A percentile compares a stretch with the other conserved stretches of the same genome.
These are phyloP conservation scores for Fomitopsis betulina DNA, from an alignment of 1,284 basidiomycete species.

Conservation along the genomic window DNA sequence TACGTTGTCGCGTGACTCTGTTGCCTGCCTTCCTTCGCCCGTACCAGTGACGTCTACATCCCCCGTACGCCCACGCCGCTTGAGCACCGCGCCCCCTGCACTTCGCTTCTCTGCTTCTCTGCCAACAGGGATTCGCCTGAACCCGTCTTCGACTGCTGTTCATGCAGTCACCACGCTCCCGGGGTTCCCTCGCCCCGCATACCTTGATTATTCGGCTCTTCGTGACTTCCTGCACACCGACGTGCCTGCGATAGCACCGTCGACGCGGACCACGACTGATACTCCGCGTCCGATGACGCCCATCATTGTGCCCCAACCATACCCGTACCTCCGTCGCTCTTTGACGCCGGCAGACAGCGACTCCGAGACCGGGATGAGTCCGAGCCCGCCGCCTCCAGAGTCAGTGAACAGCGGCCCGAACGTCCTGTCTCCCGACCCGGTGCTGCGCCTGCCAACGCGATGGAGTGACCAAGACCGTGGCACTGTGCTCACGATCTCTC, in stretches of 20 bases:
- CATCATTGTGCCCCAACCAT: constrained; percentile 14
- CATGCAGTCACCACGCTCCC: constrained; percentile 7
- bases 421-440: constrained; percentile 32
- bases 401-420: constrained; percentile 16
- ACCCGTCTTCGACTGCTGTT: background rate
- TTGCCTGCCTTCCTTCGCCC: constrained; percentile 24
- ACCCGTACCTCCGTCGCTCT: constrained; percentile 28
- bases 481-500: constrained; percentile 52
- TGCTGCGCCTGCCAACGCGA: constrained; percentile 65
- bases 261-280: constrained; percentile 27
- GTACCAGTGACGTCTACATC: constrained; percentile 32
- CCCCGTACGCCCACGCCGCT: constrained; percentile 39
- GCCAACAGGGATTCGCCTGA: background rate
- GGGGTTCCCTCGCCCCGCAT: constrained; percentile 61
- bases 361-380: constrained; percentile 53
- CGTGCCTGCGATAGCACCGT: constrained; percentile 35
- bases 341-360: constrained; percentile 50
- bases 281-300: constrained; percentile 8
- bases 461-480: constrained; percentile 72
- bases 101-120: background rate
- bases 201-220: constrained; percentile 71
- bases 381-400: constrained; percentile 32
- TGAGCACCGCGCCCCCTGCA: constrained; percentile 5
- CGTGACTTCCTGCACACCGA: constrained; percentile 67
- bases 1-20: constrained; percentile 16